Evolutionary conservation across 768 basidiomycete species (phyloP).

Genomic region (Phaeotremella skinneri): DNA sequence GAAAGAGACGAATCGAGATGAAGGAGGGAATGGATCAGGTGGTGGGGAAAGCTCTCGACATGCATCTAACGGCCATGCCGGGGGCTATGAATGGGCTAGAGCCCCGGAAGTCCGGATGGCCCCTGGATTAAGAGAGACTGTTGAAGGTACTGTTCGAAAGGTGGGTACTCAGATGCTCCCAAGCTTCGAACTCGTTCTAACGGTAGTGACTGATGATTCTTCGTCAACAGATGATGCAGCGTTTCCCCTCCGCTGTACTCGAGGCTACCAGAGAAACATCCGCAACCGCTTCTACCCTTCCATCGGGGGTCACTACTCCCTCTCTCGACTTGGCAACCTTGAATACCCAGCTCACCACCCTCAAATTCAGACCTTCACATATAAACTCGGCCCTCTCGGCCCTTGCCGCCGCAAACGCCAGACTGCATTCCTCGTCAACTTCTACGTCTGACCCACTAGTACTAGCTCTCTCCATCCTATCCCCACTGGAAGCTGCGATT

Average conservation of each 20-base stretch:
- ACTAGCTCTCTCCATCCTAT: conserved; percentile 56
- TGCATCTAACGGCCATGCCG: conserved; percentile 18
- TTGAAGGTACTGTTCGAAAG: conserved; percentile 77
- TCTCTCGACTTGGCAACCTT: conserved; percentile 55
- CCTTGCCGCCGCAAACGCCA: conserved; percentile 33
- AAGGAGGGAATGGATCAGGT: conserved; percentile 53
- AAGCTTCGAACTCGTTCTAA: neutral
- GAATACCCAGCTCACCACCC: conserved; percentile 59
- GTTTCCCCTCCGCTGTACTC: conserved; percentile 50
- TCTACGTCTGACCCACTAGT: conserved; percentile 61
- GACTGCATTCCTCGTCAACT: conserved; percentile 55
- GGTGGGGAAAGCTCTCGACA: conserved; percentile 18
- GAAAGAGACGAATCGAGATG: conserved; percentile 31
- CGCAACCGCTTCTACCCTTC: conserved; percentile 22
- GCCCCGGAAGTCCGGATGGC: conserved; percentile 80
- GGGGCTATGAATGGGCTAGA: conserved; percentile 46
- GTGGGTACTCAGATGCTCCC: conserved; percentile 51
- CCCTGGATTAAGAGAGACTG: conserved; percentile 66
- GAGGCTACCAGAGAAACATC: conserved; percentile 47
- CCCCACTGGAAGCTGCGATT: conserved; percentile 72
- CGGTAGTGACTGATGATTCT: conserved; percentile 7
- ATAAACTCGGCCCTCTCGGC: conserved; percentile 60
- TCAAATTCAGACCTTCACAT: conserved; percentile 63
- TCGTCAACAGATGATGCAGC: conserved; percentile 47
- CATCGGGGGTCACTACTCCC: conserved; percentile 31